phyloP scores from a whole-genome alignment of 345 rosid genomes.

The Euphorbia pulcherrima region DNA sequence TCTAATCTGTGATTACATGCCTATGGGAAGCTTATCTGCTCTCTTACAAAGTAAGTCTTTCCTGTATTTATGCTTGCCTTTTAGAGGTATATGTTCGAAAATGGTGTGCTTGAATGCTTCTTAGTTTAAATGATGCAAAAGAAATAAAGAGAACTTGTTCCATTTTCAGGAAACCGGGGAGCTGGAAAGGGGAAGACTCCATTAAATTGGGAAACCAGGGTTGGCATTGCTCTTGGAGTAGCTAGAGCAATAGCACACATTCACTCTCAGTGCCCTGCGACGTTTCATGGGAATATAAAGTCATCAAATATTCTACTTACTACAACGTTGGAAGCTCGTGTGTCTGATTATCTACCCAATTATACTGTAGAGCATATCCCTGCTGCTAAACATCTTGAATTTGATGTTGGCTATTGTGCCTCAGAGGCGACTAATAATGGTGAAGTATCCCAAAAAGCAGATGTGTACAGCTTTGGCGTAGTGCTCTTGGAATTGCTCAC shows the following conservation, averaged over 20 bases:
- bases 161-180: slow-evolving; percentile 7
- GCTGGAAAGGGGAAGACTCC: neutral
- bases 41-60: slow-evolving; percentile 29
- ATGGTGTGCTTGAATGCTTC: too few species aligned
- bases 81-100: too few species aligned
- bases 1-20: neutral
- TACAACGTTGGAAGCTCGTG: slow-evolving; percentile 35
- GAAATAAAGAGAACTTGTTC: too few species aligned
- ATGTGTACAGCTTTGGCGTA: slow-evolving; percentile 48
- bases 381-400: slow-evolving; percentile 39
- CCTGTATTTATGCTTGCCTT: too few species aligned
- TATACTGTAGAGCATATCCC: slow-evolving; percentile 28
- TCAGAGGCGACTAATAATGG: slow-evolving; percentile 42
- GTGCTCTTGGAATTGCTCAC: slow-evolving; percentile 41
- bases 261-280: slow-evolving; percentile 33
- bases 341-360: slow-evolving; percentile 39
- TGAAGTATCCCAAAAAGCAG: slow-evolving; percentile 43
- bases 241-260: slow-evolving; percentile 15
- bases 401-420: slow-evolving; percentile 42
- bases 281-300: slow-evolving; percentile 48
- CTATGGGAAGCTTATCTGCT: neutral
- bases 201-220: neutral
- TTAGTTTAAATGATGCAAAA: too few species aligned
- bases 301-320: slow-evolving; percentile 50
- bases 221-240: neutral